Evolutionary conservation across 2,329 filamentous ascomycete genomes (phyloP), one percentile per base, ranked within the genome.

Genomic region (Cordyceps sp.): DNA sequence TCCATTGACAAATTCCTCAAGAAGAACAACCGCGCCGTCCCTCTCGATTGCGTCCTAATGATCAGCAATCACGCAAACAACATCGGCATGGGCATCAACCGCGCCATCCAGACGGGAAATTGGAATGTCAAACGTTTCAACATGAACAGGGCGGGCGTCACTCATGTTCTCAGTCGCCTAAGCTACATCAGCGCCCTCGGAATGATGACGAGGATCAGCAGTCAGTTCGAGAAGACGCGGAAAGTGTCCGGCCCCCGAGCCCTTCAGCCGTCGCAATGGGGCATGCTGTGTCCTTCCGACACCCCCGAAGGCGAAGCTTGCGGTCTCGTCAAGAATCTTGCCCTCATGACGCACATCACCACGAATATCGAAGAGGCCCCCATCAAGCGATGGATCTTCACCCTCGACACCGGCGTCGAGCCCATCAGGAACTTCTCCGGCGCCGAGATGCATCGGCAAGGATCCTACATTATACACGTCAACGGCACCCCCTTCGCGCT

Each of bases 181-280:
- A 96, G 88, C 54, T 98, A 96, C 50, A 94, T 98, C 53, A 82
- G 80, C 39, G 90, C 90, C 19, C 70, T 98, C 19, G 92, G 92
- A 39, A 98, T 98, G 92, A 98, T 98, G 90, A 98, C 90, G 12
- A 72, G 90, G 54, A 96, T 98, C 47, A 90, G 80, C 53, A 92
- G 82, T 67, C 90, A 98, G 59, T 98, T 98, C 48, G 90, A 98
- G 53, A 98, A 98, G 66, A 96, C 90, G 3, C 66, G 90, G 44
- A 98, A 98, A 57, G 86, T 98, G 38, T 86, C 78, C 49, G 92
- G 92, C 42, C 90, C 92, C 45, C 78, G 90, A 69, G 90, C 92
- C 14, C 65, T 98, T 30, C 90, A 98, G 49, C 86, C 90, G 6
- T 98, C 90, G 1, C 90, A 98, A 44, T 98, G 93, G 61, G 90